Percentiles rank a stretch among this genome's conserved stretches.
phyloP scores from a whole-genome alignment of 371 early-diverging fungal genomes.

The Fennellomyces sp. region DNA sequence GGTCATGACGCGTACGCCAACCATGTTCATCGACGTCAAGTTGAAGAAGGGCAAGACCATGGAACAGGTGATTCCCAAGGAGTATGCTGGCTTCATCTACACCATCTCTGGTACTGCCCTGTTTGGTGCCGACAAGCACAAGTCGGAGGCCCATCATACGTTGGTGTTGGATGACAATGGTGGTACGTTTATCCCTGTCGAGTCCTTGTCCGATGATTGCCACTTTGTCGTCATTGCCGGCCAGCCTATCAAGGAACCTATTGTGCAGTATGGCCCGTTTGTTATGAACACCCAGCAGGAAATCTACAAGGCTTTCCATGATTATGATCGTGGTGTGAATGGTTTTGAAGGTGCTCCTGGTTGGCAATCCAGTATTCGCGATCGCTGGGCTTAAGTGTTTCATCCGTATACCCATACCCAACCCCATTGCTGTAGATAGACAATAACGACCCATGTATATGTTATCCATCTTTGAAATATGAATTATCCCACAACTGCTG shows the following conservation, averaged over 20 bases:
- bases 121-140: constrained; percentile 52
- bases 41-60: constrained; percentile 55
- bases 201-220: constrained; percentile 52
- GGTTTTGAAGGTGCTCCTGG: constrained; percentile 61
- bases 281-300: constrained; percentile 62
- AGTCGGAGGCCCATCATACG: constrained; percentile 59
- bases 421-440: too few species aligned
- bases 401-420: background rate
- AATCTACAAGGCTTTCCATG: constrained; percentile 54
- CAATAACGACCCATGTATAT: background rate
- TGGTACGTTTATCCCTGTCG: constrained; percentile 41
- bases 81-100: constrained; percentile 69
- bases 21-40: constrained; percentile 73
- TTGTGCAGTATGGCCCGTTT: constrained; percentile 66
- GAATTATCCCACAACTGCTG: too few species aligned
- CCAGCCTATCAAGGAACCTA: constrained; percentile 57
- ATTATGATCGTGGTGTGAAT: constrained; percentile 50
- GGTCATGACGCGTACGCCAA: constrained; percentile 72
- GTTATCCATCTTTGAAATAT: too few species aligned
- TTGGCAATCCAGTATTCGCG: constrained; percentile 37
- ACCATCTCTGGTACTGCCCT: constrained; percentile 60
- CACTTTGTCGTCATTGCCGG: constrained; percentile 68
- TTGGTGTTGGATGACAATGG: constrained; percentile 53
- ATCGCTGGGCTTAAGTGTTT: constrained; percentile 11
- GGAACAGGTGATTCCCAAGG: constrained; percentile 61